Evolutionary conservation across 495 filamentous ascomycete genomes (phyloP).

Genomic region (Hyaloscypha finlandica): DNA sequence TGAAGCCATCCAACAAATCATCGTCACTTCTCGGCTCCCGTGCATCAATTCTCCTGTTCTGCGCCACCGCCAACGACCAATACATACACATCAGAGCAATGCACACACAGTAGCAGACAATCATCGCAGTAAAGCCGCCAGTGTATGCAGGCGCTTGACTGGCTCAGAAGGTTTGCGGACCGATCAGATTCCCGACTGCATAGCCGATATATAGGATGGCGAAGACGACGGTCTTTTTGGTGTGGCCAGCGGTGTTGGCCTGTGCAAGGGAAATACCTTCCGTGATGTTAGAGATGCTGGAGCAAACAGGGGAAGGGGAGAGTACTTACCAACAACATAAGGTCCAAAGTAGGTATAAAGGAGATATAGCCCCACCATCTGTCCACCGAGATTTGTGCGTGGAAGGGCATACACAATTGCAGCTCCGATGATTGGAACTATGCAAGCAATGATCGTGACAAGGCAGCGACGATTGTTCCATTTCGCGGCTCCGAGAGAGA

Average conservation of each 20-base stretch:
- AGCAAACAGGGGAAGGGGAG: constrained; percentile 38
- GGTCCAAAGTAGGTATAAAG: constrained; percentile 49
- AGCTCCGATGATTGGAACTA: constrained; percentile 61
- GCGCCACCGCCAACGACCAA: constrained; percentile 18
- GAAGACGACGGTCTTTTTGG: constrained; percentile 12
- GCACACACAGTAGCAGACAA: constrained; percentile 38
- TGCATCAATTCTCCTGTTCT: constrained; percentile 4
- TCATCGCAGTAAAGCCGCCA: constrained; percentile 64
- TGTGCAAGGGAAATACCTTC: constrained; percentile 4
- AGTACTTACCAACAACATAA: constrained; percentile 46
- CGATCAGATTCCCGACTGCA: constrained; percentile 19
- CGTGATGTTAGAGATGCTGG: constrained; percentile 30
- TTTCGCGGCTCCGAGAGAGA: not conserved
- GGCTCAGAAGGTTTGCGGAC: constrained; percentile 17
- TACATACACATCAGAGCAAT: constrained; percentile 28
- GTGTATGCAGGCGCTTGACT: constrained; percentile 48
- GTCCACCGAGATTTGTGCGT: constrained; percentile 39
- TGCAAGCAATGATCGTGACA: constrained; percentile 51
- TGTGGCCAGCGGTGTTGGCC: constrained; percentile 23
- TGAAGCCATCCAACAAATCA: constrained; percentile 8
- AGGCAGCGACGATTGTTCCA: constrained; percentile 12
- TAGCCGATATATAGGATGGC: constrained; percentile 12
- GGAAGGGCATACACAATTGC: constrained; percentile 64
- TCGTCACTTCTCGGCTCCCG: not conserved
- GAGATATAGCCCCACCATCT: constrained; percentile 65